Evolutionary conservation across 495 filamentous ascomycete species (phyloP).

Genomic region (Cercophora samala): DNA sequence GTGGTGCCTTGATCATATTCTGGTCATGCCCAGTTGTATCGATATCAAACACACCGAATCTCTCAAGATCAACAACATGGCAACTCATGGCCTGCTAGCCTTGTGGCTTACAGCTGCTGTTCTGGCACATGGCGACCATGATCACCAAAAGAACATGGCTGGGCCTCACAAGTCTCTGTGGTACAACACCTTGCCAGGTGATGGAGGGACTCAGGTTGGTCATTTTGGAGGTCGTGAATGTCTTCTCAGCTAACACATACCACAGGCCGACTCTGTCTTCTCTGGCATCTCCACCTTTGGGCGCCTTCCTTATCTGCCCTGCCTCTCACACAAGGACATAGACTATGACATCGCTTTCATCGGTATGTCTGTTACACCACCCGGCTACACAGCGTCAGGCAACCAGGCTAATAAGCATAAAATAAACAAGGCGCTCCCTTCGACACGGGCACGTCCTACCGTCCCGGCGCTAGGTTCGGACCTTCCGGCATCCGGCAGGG

Average conservation of each 20-base stretch:
- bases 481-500: conserved; percentile 82
- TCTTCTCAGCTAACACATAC: conserved; percentile 14
- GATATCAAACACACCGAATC: neutral
- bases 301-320: conserved; percentile 71
- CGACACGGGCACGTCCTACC: conserved; percentile 42
- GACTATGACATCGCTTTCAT: conserved; percentile 79
- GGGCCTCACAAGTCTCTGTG: conserved; percentile 52
- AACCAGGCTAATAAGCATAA: neutral
- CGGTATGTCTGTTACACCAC: conserved; percentile 60
- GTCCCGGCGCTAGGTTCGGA: conserved; percentile 72
- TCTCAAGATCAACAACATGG: neutral
- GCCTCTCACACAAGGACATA: conserved; percentile 62
- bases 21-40: neutral
- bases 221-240: neutral
- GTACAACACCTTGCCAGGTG: conserved; percentile 55
- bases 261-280: conserved; percentile 57
- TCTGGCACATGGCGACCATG: conserved; percentile 35
- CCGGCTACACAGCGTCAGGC: conserved; percentile 14
- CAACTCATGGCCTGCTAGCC: neutral
- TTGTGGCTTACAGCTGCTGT: conserved; percentile 28
- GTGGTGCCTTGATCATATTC: neutral
- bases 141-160: conserved; percentile 40
- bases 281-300: conserved; percentile 85
- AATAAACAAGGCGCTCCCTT: conserved; percentile 37
- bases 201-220: conserved; percentile 55